Percentiles rank a stretch among this genome's conserved stretches.
These are phyloP conservation scores for Furculomyces boomerangus DNA, from an alignment of 371 early-diverging fungal genomes.

Conservation along the genomic window DNA sequence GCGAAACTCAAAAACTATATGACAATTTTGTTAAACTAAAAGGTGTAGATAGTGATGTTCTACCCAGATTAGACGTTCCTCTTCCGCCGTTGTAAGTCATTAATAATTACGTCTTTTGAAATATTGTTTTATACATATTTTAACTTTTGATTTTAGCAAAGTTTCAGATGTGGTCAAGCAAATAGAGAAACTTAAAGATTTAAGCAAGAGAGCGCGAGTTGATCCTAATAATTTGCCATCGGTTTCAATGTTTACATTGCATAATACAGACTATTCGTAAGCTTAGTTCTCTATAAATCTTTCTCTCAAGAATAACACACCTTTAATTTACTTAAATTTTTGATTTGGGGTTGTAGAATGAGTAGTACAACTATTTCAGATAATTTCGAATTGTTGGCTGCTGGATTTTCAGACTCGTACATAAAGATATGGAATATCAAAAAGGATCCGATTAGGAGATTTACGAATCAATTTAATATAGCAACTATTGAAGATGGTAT, in stretches of 20 bases:
- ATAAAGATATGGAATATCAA: slow-evolving; percentile 75
- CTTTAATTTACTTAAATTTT: neutral
- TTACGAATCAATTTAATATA: slow-evolving; percentile 34
- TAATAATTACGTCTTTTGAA: neutral
- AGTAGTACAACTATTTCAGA: slow-evolving; percentile 54
- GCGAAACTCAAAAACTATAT: too few species aligned
- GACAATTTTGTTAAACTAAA: too few species aligned
- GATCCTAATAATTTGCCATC: slow-evolving; percentile 70
- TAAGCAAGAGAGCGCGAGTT: slow-evolving; percentile 58
- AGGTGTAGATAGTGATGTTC: too few species aligned
- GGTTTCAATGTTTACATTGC: slow-evolving; percentile 93
- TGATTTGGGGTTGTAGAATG: neutral
- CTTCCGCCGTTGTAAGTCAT: neutral
- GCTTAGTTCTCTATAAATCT: neutral
- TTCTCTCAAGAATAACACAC: neutral
- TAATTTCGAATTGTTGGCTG: slow-evolving; percentile 57
- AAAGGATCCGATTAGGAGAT: slow-evolving; percentile 39
- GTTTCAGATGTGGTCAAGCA: slow-evolving; percentile 53
- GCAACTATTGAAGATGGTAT: slow-evolving; percentile 26
- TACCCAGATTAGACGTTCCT: neutral
- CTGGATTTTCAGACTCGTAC: slow-evolving; percentile 79
- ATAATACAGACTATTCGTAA: slow-evolving; percentile 70
- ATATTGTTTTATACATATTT: too few species aligned
- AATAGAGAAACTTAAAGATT: slow-evolving; percentile 61
- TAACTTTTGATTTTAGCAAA: slow-evolving; percentile 20